These are phyloP conservation scores for Kurtzmaniella fragi DNA, from an alignment of 805 yeast genomes.

Conservation along the genomic window DNA sequence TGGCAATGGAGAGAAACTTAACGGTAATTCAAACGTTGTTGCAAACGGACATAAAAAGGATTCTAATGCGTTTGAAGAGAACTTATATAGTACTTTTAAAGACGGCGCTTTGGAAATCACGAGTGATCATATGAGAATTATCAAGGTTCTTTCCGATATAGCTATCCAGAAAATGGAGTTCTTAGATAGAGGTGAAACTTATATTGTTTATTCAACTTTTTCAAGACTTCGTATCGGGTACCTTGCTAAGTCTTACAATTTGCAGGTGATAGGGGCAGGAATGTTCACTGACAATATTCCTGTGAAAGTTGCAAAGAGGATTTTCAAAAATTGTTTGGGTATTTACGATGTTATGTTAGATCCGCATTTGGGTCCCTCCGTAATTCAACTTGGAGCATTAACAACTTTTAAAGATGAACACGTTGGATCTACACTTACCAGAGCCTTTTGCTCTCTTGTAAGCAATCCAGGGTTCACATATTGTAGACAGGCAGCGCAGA, in stretches of 20 bases:
- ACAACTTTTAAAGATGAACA: slow-evolving; percentile 40
- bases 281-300: slow-evolving; percentile 42
- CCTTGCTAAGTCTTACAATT: slow-evolving; percentile 47
- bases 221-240: slow-evolving; percentile 47
- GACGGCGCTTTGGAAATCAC: slow-evolving; percentile 14
- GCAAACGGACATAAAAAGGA: neutral
- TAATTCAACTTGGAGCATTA: slow-evolving; percentile 53
- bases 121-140: slow-evolving; percentile 19
- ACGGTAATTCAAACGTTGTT: neutral
- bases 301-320: slow-evolving; percentile 35
- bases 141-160: slow-evolving; percentile 24
- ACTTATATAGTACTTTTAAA: no score
- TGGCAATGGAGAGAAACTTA: no score
- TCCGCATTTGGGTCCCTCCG: slow-evolving; percentile 44
- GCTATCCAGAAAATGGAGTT: slow-evolving; percentile 38
- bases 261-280: slow-evolving; percentile 61
- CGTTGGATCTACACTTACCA: slow-evolving; percentile 35
- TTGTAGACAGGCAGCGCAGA: slow-evolving; percentile 49
- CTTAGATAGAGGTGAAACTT: slow-evolving; percentile 55
- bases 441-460: slow-evolving; percentile 47
- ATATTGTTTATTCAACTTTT: slow-evolving; percentile 47
- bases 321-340: slow-evolving; percentile 48
- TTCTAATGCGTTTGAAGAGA: neutral
- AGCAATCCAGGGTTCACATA: slow-evolving; percentile 50
- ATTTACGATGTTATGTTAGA: slow-evolving; percentile 51